Conservation (phyloP, 2,329 filamentous ascomycete species). For the Claviceps sp. region DNA sequence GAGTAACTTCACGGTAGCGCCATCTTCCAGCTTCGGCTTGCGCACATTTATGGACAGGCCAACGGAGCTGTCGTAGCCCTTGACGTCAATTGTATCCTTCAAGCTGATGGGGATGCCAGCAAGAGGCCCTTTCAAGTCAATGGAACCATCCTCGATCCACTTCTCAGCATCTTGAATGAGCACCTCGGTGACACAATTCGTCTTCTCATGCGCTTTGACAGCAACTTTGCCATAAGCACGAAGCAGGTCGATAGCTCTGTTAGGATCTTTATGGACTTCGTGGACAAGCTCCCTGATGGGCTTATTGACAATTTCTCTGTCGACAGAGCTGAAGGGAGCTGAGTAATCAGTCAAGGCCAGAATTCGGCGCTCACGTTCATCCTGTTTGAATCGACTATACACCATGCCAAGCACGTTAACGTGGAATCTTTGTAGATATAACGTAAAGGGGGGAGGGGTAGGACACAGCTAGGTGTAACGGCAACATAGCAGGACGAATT, state of each 20-base stretch:
- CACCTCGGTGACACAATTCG: constrained; percentile 82
- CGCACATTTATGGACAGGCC: constrained; percentile 64
- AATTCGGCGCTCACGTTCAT: constrained; percentile 59
- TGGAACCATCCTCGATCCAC: constrained; percentile 45
- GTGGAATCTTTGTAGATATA: neutral
- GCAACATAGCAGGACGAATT: neutral
- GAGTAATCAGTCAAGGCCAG: constrained; percentile 53
- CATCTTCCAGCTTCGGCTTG: constrained; percentile 54
- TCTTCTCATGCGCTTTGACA: constrained; percentile 68
- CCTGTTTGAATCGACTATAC: constrained; percentile 62
- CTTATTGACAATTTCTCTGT: constrained; percentile 54
- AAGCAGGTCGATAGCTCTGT: constrained; percentile 60
- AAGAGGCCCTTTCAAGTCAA: constrained; percentile 67
- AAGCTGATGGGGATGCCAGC: constrained; percentile 78
- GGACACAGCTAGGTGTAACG: neutral
- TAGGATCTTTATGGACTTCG: constrained; percentile 56
- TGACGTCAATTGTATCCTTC: constrained; percentile 69
- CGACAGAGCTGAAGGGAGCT: constrained; percentile 46
- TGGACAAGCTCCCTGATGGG: constrained; percentile 68
- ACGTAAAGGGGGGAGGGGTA: neutral
- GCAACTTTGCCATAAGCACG: constrained; percentile 78
- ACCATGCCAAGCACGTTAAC: constrained; percentile 14
- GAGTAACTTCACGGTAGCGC: constrained; percentile 58
- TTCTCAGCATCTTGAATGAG: constrained; percentile 65
- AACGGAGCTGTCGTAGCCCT: constrained; percentile 70